Base-by-base conservation (phyloP, 495 filamentous ascomycete genomes). In the Bacidia gigantensis region DNA sequence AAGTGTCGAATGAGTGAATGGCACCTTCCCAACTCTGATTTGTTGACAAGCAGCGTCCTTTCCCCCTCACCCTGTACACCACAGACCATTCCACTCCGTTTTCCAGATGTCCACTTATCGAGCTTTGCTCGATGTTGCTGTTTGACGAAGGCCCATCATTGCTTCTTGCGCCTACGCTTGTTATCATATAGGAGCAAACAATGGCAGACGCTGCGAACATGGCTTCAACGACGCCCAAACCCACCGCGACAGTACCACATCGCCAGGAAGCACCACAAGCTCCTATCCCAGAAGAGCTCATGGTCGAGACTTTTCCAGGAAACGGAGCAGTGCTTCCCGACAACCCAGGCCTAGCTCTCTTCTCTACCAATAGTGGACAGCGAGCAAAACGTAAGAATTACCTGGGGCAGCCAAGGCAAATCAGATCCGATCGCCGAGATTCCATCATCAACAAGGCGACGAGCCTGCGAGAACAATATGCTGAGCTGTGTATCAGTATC, bases 151-250 rank as follows among this genome's bases (percentile, higher is more conserved):
- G 11, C 20, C 25, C 20, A 52, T 48, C 54, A 53, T 38, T 39
- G 46, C 57, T 53, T 59, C 53, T 7, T 35, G 7, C 29, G 29
- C 14, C 29, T 35, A 35, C 29, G 29, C 29, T 35, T 14, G 29
- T 14, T 61, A 56, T 47, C 49, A 62, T 57, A 59, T 51, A 52
- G 57, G 61, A 62, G 60, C 60, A 65, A 64, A 63, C 60, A 58
- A 62, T 50, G 64, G 54, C 32, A 58, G 62, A 67, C 61, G 60
- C 62, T 54, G 60, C 59, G 42, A 56, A 45, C 46, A 46, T 43
- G 12, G 40, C 20, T 17, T 11, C 41, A 25, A 18, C 29, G 5
- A 14, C 29, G 29, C 29, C 29, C 5, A 14, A 5, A 14, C 29
- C 29, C 29, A 35, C 29, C 29, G 29, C 29, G n/a, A n/a, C n/a